Evolutionary conservation across 2,329 filamentous ascomycete genomes (phyloP), one percentile per base, ranked within the genome.

Genomic region (Trichoderma harzianum): DNA sequence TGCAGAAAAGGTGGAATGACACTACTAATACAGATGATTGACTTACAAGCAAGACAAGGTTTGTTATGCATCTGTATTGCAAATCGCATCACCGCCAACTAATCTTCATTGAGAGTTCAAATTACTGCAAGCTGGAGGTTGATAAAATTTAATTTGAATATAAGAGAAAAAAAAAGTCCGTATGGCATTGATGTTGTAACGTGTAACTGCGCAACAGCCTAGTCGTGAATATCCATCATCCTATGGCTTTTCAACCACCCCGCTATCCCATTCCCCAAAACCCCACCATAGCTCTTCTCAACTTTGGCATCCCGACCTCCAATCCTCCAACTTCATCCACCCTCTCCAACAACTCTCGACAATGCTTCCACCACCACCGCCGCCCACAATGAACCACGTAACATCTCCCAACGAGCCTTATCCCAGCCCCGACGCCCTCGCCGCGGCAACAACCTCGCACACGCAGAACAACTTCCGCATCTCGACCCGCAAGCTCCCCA

Each of bases 401-500:
- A 76, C 77, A 71, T 79, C 84, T 53, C 75, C 80, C 53, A 83
- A 86, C 77, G 86, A 90, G 77, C 84, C 85, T n/a, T 90, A 85
- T 77, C 88, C 89, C 14, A 84, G 83, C 60, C 83, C 87, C 7
- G 78, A 80, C 77, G 78, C 84, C 76, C 81, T 88, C 75, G 80
- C 83, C 10, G 82, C 84, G 63, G 87, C 89, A 7, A 92, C 92
- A 16, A 83, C 80, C 39, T 83, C 84, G 26, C 86, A 90, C 80
- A 82, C 81, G 3, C 90, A 93, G 77, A 86, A 87, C 74, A 87
- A 86, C 77, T 97, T 95, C 85, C 88, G 85, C 77, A 91, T 98
- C 81, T 88, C 89, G 32, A 93, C 93, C 69, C 92, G 94, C 79
- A 98, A 98, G 85, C 90, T 96, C 65, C 96, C 96, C 74, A 99